Base-by-base conservation (phyloP, 2,329 filamentous ascomycete species). In the Dothiorella sarmentorum region DNA sequence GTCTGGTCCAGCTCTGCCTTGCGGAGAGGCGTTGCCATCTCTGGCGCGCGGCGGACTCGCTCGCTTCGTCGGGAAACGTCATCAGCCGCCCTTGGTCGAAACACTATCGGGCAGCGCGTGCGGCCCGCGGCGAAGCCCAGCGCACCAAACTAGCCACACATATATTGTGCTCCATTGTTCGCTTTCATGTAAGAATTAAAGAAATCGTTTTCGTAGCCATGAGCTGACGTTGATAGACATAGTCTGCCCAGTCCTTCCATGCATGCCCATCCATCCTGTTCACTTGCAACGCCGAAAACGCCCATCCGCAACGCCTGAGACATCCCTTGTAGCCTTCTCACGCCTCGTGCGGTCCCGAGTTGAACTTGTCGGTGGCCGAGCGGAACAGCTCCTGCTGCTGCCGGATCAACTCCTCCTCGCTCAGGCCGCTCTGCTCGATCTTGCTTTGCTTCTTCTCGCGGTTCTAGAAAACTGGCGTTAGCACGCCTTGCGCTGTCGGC, bases 371-470 rank as follows among this genome's bases (percentile, higher is more conserved):
- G 1, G 85, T 87, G 1, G 91, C 92, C 60, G 85, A 87, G 42
- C 89, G 87, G 75, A 99, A 97, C 65, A 97, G 84, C 73, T 96
- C 91, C 73, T 94, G 88, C 72, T 99, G 94, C 68, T 96, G 85
- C 49, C 87, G 83, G 59, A 94, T 85, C 49, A 99, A 81, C 73
- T 99, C 89, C 66, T 97, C 94, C 71, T 96, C 86, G 0, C 89
- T 89, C 77, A 97, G 82, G 56, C 93, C 93, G 71, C 91, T 96
- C 71, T 94, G 89, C 68, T 96, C 93, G 69, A 97, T 91, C 77
- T 97, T 97, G 75, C 92, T 96, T 64, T 92, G 89, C 76, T 97
- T 96, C 81, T 96, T 96, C 77, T 99, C 94, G 47, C 93, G 89
- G 27, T 89, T 90, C 91, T 96, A 69, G 61, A 17, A 57, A 43